These are phyloP conservation scores for Diaporthe sp. DNA, from an alignment of 2,329 filamentous ascomycete genomes.

Conservation along the genomic window DNA sequence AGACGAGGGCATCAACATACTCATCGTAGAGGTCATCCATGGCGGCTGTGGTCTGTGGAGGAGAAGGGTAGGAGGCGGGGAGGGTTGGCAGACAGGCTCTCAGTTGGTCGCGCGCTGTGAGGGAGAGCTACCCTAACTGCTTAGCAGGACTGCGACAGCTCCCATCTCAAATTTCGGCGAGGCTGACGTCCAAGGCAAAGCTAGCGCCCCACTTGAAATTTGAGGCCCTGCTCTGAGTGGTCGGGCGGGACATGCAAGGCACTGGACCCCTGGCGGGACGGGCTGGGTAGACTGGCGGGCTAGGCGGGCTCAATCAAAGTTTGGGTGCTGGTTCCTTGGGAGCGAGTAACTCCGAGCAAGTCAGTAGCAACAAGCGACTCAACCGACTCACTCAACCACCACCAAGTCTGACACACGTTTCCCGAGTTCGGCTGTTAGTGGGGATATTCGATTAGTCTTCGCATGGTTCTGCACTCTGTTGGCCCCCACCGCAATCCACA, in stretches of 20 bases:
- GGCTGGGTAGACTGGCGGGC: not conserved
- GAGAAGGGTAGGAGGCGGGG: not conserved
- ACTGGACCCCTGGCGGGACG: slow-evolving; percentile 11
- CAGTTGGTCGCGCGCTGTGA: slow-evolving; percentile 22
- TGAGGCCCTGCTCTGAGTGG: slow-evolving; percentile 16
- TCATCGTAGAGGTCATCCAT: slow-evolving; percentile 98
- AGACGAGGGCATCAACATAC: slow-evolving; percentile 58
- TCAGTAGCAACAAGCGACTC: slow-evolving; percentile 7
- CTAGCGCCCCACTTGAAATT: not conserved
- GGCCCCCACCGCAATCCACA: slow-evolving; percentile 25
- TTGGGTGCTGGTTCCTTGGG: slow-evolving; percentile 1
- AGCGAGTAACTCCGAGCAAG: not conserved
- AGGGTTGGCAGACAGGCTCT: slow-evolving; percentile 16
- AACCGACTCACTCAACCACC: not conserved
- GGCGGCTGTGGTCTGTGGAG: slow-evolving; percentile 37
- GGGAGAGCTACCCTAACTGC: slow-evolving; percentile 20
- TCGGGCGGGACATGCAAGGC: slow-evolving; percentile 12
- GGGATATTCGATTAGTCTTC: slow-evolving; percentile 21
- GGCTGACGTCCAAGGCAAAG: slow-evolving; percentile 37
- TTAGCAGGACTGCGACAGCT: slow-evolving; percentile 10
- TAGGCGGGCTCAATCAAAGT: no score
- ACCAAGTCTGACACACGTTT: not conserved
- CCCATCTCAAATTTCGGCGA: slow-evolving; percentile 38
- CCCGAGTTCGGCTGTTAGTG: slow-evolving; percentile 36
- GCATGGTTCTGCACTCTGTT: slow-evolving; percentile 28